phyloP scores from a whole-genome alignment of 768 basidiomycete species.

The Termitomyces sp. region DNA sequence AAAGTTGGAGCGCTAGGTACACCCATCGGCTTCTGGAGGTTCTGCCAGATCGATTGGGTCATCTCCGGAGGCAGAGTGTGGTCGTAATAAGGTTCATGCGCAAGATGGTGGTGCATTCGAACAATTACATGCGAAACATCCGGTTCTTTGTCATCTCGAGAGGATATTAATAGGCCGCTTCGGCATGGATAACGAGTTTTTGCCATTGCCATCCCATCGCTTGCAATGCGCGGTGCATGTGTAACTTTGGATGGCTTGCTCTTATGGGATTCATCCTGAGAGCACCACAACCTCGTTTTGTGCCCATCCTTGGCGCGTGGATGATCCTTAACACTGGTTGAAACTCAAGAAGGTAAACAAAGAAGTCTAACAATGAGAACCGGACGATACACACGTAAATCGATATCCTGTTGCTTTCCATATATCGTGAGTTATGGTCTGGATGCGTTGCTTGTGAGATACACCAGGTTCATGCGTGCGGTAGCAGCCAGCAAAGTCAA shows the following conservation, averaged over 20 bases:
- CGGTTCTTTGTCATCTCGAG: constrained; percentile 26
- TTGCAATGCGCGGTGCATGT: constrained; percentile 32
- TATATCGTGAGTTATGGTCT: constrained; percentile 38
- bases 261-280: constrained; percentile 43
- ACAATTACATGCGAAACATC: constrained; percentile 29
- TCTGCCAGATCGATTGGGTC: constrained; percentile 30
- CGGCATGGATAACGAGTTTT: constrained; percentile 41
- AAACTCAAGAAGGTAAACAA: background rate
- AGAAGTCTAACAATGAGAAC: background rate
- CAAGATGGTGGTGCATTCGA: constrained; percentile 40
- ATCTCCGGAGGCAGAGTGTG: constrained; percentile 33
- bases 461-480: constrained; percentile 23
- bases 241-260: constrained; percentile 32
- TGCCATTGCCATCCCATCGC: constrained; percentile 33
- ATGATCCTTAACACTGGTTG: constrained; percentile 43
- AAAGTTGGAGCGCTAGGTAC: background rate
- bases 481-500: constrained; percentile 42
- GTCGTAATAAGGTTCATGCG: constrained; percentile 41
- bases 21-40: constrained; percentile 11
- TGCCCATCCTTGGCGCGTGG: constrained; percentile 42
- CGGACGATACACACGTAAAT: constrained; percentile 36
- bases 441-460: constrained; percentile 39
- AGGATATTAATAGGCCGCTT: constrained; percentile 44
- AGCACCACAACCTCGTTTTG: constrained; percentile 50
- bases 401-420: constrained; percentile 48